These are phyloP conservation scores for Triticum dicoccoides DNA, from an alignment of 176 grass and related monocot genomes.

Conservation along the genomic window DNA sequence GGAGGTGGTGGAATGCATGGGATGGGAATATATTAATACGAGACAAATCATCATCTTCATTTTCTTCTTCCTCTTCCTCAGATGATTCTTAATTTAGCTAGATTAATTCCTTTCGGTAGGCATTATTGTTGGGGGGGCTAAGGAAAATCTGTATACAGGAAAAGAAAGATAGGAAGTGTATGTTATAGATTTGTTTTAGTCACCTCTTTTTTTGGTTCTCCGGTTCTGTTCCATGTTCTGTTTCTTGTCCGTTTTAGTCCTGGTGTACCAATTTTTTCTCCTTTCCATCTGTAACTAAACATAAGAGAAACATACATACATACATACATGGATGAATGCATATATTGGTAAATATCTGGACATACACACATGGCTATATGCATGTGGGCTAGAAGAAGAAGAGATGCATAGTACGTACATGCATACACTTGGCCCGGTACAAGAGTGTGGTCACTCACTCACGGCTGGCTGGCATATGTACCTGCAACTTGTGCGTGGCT, in stretches of 20 bases:
- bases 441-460: constrained; percentile 25
- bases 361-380: not conserved
- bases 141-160: constrained; percentile 70
- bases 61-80: constrained; percentile 42
- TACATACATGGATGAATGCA: constrained; percentile 55
- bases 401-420: not conserved
- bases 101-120: constrained; percentile 78
- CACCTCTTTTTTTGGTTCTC: constrained; percentile 35
- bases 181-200: constrained; percentile 63
- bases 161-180: constrained; percentile 72
- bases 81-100: constrained; percentile 76
- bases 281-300: constrained; percentile 57
- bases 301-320: constrained; percentile 65
- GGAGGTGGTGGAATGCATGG: constrained; percentile 29
- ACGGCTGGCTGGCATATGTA: constrained; percentile 28
- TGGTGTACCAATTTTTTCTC: constrained; percentile 37
- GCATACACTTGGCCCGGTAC: constrained; percentile 14
- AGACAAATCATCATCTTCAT: constrained; percentile 11
- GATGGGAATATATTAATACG: constrained; percentile 56
- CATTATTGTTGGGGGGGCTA: constrained; percentile 64
- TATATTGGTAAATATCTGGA: constrained; percentile 47
- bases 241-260: constrained; percentile 39
- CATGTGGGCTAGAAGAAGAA: constrained; percentile 20
- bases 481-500: constrained; percentile 22
- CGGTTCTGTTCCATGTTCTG: not conserved